Conservation (phyloP, 1,284 basidiomycete genomes). For the Somion occarium region DNA sequence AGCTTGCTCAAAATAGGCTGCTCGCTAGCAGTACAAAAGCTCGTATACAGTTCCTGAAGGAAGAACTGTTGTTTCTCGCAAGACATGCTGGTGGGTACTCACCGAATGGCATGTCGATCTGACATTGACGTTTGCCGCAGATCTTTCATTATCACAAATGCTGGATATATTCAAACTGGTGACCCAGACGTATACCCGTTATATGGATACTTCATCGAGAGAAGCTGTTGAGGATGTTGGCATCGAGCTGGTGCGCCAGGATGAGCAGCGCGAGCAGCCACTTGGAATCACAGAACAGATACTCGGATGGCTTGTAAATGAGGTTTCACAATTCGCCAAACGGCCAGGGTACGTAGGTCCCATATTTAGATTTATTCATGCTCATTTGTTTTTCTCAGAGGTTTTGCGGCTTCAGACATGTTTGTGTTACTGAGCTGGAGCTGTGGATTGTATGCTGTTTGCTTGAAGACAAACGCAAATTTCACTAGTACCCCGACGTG, state of each 20-base stretch:
- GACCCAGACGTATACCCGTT: conserved; percentile 72
- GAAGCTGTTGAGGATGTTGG: conserved; percentile 66
- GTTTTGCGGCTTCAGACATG: conserved; percentile 57
- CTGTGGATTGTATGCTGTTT: conserved; percentile 57
- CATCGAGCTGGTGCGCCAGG: conserved; percentile 54
- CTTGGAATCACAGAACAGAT: conserved; percentile 64
- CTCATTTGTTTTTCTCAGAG: conserved; percentile 32
- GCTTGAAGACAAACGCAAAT: conserved; percentile 36
- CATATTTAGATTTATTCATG: conserved; percentile 6
- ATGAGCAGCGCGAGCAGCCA: conserved; percentile 44
- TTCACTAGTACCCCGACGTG: conserved; percentile 45
- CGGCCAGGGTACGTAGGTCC: conserved; percentile 43
- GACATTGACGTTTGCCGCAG: conserved; percentile 30
- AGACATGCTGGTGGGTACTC: conserved; percentile 49
- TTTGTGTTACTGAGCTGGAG: conserved; percentile 76
- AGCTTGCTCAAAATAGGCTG: conserved; percentile 45
- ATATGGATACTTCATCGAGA: conserved; percentile 68
- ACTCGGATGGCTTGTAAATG: conserved; percentile 65
- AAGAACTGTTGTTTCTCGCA: conserved; percentile 56
- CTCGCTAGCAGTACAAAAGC: conserved; percentile 48
- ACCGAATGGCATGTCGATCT: neutral
- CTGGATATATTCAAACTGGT: conserved; percentile 72
- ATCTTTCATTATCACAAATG: conserved; percentile 58
- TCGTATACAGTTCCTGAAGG: conserved; percentile 55
- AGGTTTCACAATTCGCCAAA: conserved; percentile 53